Percentiles rank a stretch among this genome's conserved stretches.
Evolutionary conservation across 2,329 filamentous ascomycete species (phyloP).

Genomic region (Pseudohalonectria lignicola): DNA sequence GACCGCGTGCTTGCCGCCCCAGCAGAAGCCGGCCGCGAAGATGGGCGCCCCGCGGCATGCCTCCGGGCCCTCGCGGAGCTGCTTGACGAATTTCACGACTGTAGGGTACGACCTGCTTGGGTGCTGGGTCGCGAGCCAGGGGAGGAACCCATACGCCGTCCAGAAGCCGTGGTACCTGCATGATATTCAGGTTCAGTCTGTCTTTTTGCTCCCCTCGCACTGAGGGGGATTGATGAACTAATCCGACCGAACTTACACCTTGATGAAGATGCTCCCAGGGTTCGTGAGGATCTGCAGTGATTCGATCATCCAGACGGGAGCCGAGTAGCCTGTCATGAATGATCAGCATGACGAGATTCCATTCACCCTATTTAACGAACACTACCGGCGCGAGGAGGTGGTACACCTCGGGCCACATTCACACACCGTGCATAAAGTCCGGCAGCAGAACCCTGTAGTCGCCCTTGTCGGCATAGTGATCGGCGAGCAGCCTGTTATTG

Average conservation of each 20-base stretch:
- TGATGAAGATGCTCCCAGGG: conserved; percentile 12
- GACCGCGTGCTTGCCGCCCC: conserved; percentile 46
- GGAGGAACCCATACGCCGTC: conserved; percentile 14
- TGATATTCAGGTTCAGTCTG: too few species aligned
- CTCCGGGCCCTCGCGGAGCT: conserved; percentile 21
- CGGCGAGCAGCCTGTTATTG: conserved; percentile 41
- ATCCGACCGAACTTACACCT: conserved; percentile 14
- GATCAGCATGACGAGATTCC: too few species aligned
- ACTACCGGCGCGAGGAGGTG: neutral
- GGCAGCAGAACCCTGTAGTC: conserved; percentile 40
- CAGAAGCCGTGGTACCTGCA: conserved; percentile 14
- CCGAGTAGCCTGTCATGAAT: conserved; percentile 13
- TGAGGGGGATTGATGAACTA: neutral
- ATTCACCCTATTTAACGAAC: neutral
- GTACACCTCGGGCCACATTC: neutral
- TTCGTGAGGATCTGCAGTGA: conserved; percentile 14
- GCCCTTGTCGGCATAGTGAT: conserved; percentile 39
- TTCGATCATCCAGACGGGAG: conserved; percentile 18
- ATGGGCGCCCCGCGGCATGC: conserved; percentile 20
- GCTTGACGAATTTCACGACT: conserved; percentile 24
- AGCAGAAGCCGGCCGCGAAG: conserved; percentile 50
- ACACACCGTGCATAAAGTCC: conserved; percentile 37
- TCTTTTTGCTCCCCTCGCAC: too few species aligned
- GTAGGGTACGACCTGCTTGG: conserved; percentile 18
- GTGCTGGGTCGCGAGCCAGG: conserved; percentile 19